phyloP scores from a whole-genome alignment of 768 basidiomycete species.

The Naganishia onofrii region DNA sequence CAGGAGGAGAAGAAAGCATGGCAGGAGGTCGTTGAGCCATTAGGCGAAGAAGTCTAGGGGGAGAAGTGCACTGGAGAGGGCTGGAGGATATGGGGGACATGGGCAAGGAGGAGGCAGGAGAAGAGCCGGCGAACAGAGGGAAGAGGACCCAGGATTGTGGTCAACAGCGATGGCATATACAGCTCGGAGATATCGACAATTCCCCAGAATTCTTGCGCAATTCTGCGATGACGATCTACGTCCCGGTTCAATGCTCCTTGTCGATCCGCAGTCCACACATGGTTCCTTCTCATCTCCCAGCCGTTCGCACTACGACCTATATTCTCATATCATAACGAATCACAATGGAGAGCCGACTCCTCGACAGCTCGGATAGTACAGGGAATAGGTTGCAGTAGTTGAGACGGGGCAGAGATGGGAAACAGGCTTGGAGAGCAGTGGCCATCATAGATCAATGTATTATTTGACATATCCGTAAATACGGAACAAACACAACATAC shows the following conservation, averaged over 20 bases:
- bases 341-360: background rate
- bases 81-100: background rate
- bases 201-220: too few species aligned
- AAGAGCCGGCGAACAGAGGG: too few species aligned
- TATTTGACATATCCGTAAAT: background rate
- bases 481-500: background rate
- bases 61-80: too few species aligned
- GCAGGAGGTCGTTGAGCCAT: conserved; percentile 76
- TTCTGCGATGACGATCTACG: too few species aligned
- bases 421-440: background rate
- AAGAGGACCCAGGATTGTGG: too few species aligned
- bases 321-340: background rate
- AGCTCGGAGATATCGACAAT: too few species aligned
- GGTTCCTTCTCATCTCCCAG: background rate
- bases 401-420: background rate
- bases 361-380: too few species aligned
- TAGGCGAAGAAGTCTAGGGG: conserved; percentile 55
- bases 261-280: background rate
- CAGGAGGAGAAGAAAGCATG: conserved; percentile 67
- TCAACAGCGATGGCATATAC: too few species aligned
- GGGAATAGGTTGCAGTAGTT: too few species aligned
- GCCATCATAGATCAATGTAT: background rate
- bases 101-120: background rate
- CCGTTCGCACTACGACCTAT: background rate
- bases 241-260: background rate